phyloP scores from a whole-genome alignment of 148 eudicot genomes.

The Cornus suecica region DNA sequence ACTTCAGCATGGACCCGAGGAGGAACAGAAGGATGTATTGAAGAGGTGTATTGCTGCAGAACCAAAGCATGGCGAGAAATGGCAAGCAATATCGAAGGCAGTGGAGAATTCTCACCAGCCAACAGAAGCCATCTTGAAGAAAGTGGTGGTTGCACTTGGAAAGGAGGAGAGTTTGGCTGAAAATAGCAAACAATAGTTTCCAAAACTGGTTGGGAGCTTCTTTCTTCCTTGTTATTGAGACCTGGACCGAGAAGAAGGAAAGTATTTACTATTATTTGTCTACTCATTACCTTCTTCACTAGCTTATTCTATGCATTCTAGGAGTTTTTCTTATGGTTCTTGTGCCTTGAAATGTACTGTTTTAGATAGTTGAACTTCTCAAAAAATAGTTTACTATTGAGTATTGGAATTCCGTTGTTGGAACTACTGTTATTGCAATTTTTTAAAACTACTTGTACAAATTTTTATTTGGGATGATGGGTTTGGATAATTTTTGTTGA shows the following conservation, averaged over 20 bases:
- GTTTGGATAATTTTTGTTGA: background rate
- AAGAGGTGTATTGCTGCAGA: conserved; percentile 80
- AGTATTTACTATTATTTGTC: background rate
- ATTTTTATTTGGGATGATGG: background rate
- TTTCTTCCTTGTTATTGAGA: background rate
- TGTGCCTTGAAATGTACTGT: background rate
- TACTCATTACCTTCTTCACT: background rate
- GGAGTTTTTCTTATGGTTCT: background rate
- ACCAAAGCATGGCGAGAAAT: conserved; percentile 94
- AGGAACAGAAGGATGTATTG: conserved; percentile 72
- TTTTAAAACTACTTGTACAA: background rate
- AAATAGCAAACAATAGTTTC: conserved; percentile 33
- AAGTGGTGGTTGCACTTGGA: conserved; percentile 67
- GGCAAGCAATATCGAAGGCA: conserved; percentile 77
- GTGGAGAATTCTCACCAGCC: conserved; percentile 88
- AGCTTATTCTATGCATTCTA: background rate
- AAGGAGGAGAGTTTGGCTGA: conserved; percentile 73
- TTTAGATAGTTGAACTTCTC: background rate
- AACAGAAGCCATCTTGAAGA: conserved; percentile 80
- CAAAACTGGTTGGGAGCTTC: background rate
- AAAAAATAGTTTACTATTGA: background rate
- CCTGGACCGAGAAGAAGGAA: background rate
- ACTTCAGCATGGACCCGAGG: conserved; percentile 79
- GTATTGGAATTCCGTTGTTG: background rate
- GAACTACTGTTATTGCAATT: background rate